A percentile compares a stretch with the other conserved stretches of the same genome.
Evolutionary conservation across 192 early-diverging fungal genomes (phyloP).

Genomic region (Neocallimastix lanati): DNA sequence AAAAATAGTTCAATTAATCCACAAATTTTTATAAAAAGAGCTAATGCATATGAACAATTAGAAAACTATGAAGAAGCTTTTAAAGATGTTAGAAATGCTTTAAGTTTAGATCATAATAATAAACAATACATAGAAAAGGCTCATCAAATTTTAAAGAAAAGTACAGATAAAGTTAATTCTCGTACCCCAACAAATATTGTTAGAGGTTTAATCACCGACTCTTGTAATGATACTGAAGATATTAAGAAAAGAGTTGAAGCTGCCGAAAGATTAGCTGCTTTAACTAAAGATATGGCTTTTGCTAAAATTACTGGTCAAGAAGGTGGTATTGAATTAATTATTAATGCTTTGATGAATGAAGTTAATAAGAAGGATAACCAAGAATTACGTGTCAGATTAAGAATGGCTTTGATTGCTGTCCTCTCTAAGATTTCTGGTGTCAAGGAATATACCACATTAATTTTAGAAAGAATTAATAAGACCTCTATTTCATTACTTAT

Average conservation of each 20-base stretch:
- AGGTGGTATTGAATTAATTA: not conserved
- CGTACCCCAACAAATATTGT: not conserved
- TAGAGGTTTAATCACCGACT: not conserved
- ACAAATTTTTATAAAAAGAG: slow-evolving; percentile 5
- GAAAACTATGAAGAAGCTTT: slow-evolving; percentile 10
- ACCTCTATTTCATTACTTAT: not conserved
- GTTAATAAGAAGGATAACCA: not conserved
- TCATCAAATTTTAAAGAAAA: slow-evolving; percentile 5
- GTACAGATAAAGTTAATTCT: not conserved
- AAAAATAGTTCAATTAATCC: not conserved
- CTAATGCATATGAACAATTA: not conserved
- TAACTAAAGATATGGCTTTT: slow-evolving; percentile 2
- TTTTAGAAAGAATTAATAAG: not conserved
- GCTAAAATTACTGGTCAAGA: not conserved
- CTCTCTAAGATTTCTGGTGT: not conserved
- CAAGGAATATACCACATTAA: not conserved
- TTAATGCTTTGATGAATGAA: not conserved
- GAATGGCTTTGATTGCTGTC: not conserved
- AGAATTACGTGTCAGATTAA: not conserved
- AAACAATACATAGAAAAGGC: slow-evolving; percentile 4
- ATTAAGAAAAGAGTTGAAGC: slow-evolving; percentile 5
- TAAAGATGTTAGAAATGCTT: slow-evolving; percentile 5
- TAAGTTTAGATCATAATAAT: slow-evolving; percentile 8
- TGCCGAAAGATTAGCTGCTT: slow-evolving; percentile 3
- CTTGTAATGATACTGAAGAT: not conserved